A percentile compares a stretch with the other conserved stretches of the same genome.
Conservation (phyloP, 495 filamentous ascomycete species). For the Barbatosphaeria neglecta region DNA sequence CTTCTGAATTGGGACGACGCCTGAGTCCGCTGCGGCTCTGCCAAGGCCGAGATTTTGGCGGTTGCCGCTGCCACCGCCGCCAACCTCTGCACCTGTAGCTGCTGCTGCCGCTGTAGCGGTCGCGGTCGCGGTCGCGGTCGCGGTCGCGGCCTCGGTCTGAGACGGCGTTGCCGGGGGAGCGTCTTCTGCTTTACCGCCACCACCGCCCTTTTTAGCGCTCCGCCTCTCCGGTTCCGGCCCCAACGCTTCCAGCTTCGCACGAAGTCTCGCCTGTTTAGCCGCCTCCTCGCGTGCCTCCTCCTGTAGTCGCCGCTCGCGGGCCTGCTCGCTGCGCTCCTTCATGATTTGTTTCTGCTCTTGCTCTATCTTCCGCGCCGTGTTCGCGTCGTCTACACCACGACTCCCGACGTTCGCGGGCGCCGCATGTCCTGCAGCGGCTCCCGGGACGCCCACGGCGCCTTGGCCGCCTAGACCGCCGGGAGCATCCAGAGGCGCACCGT, state of each 20-base stretch:
- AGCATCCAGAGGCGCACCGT: conserved; percentile 1
- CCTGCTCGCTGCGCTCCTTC: conserved; percentile 66
- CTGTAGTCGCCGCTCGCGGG: conserved; percentile 66
- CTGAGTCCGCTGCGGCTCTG: too few relatives aligned
- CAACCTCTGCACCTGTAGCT: too few relatives aligned
- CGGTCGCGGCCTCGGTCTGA: conserved; percentile 17
- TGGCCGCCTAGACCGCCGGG: conserved; percentile 10
- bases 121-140: conserved; percentile 10
- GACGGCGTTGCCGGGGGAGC: conserved; percentile 23
- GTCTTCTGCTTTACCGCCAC: conserved; percentile 25
- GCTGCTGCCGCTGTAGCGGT: not conserved
- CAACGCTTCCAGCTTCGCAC: conserved; percentile 68
- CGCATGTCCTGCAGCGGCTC: too few relatives aligned
- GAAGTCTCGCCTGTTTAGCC: conserved; percentile 68
- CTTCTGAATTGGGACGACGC: too few relatives aligned
- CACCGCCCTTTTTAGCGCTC: conserved; percentile 33
- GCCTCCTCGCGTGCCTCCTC: conserved; percentile 73
- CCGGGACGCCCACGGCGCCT: not conserved
- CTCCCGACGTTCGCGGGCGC: too few relatives aligned
- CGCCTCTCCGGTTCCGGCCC: conserved; percentile 58
- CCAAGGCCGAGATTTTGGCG: not conserved
- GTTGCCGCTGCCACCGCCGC: not conserved
- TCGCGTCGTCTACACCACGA: conserved; percentile 42
- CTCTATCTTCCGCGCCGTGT: conserved; percentile 64
- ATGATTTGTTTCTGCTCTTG: too few relatives aligned